These are phyloP conservation scores for Fusarium verticillioides DNA, from an alignment of 2,329 filamentous ascomycete species.

Conservation along the genomic window DNA sequence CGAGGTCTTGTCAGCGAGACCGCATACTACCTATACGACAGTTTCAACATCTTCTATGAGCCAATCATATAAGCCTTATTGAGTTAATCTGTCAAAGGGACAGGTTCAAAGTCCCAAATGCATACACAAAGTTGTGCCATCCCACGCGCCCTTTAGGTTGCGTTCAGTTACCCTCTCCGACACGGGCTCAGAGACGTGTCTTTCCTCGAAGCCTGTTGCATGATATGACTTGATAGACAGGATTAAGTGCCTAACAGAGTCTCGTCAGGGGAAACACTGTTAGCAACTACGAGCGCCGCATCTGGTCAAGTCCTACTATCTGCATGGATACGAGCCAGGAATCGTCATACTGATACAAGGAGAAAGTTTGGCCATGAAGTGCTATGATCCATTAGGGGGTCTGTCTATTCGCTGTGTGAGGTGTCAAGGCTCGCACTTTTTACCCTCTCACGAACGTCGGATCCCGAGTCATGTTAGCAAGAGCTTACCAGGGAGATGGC, in stretches of 20 bases:
- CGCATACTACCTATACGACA: not conserved
- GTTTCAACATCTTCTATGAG: not conserved
- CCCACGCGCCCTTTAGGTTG: not conserved
- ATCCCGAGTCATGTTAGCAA: conserved; percentile 6
- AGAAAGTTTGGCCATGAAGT: not conserved
- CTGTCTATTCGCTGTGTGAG: not conserved
- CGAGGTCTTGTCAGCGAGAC: not conserved
- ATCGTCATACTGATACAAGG: not conserved
- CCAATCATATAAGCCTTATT: not conserved
- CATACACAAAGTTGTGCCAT: not conserved
- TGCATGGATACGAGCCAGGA: not conserved
- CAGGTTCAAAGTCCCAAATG: not conserved
- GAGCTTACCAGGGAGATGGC: not conserved
- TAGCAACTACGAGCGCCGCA: not conserved
- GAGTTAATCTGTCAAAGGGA: not conserved
- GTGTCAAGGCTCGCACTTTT: conserved; percentile 1
- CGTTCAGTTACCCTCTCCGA: not conserved
- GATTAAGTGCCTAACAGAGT: not conserved
- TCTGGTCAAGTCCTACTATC: not conserved
- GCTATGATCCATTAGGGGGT: not conserved
- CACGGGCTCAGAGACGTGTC: not conserved
- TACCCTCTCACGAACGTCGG: conserved; percentile 2
- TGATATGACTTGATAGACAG: not conserved
- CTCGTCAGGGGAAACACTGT: not conserved
- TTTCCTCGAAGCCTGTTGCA: not conserved